Evolutionary conservation across 2,329 filamentous ascomycete species (phyloP).

Genomic region (Neurospora sp.): DNA sequence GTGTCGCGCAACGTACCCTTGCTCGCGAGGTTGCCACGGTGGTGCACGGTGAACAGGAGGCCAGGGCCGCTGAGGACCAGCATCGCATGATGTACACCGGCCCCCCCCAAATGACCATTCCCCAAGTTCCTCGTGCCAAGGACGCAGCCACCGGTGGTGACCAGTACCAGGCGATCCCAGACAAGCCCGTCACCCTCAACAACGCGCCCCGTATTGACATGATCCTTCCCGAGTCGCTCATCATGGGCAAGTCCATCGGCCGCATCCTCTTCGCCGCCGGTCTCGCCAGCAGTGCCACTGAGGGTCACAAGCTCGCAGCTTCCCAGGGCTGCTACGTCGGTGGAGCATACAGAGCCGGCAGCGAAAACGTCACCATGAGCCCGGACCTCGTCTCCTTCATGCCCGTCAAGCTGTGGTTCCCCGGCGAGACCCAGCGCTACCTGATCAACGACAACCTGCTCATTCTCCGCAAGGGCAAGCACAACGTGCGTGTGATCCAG

Average conservation of each 20-base stretch:
- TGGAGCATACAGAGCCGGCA: conserved; percentile 31
- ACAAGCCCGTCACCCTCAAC: conserved; percentile 25
- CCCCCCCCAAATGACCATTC: conserved; percentile 1
- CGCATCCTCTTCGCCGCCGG: conserved; percentile 52
- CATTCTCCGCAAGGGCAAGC: conserved; percentile 53
- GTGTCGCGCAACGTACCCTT: conserved; percentile 72
- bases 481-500: conserved; percentile 52
- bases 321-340: conserved; percentile 52
- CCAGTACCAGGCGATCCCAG: conserved; percentile 14
- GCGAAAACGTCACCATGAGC: conserved; percentile 11
- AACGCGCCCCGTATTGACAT: conserved; percentile 45
- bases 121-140: conserved; percentile 5
- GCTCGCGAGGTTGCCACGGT: conserved; percentile 75
- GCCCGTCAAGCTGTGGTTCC: conserved; percentile 49
- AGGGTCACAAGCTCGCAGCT: conserved; percentile 48
- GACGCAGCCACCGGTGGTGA: conserved; percentile 4
- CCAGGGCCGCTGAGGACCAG: conserved; percentile 48
- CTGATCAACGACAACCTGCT: conserved; percentile 50
- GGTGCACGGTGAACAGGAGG: conserved; percentile 60
- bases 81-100: conserved; percentile 41
- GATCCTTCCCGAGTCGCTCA: conserved; percentile 47
- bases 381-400: conserved; percentile 45
- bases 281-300: conserved; percentile 44
- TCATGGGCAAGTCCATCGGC: conserved; percentile 44
- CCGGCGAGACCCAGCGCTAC: conserved; percentile 47